A percentile compares a stretch with the other conserved stretches of the same genome.
Evolutionary conservation across 1,284 basidiomycete species (phyloP).

Genomic region (Boletellus sp.): DNA sequence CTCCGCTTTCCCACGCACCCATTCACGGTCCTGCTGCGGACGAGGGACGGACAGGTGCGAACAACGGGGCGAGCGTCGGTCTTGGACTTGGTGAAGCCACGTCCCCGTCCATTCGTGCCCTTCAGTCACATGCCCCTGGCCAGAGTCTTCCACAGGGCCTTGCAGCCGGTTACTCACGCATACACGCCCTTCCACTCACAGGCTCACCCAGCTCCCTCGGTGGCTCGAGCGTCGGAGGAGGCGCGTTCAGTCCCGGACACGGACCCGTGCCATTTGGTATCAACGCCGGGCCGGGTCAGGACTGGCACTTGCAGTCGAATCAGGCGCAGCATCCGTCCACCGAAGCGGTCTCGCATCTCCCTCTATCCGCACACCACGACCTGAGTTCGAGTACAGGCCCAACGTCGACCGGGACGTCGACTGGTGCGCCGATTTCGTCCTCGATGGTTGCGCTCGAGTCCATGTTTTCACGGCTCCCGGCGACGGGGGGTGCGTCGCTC

Average conservation of each 20-base stretch:
- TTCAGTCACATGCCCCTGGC: constrained; percentile 78
- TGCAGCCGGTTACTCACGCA: constrained; percentile 80
- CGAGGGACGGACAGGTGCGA: constrained; percentile 31
- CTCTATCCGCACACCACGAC: constrained; percentile 23
- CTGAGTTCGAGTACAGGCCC: neutral
- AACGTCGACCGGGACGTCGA: too few species aligned
- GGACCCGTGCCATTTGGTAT: constrained; percentile 31
- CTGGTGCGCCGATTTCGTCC: neutral
- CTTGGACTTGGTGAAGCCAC: constrained; percentile 37
- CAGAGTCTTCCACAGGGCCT: constrained; percentile 86
- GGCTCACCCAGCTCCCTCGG: constrained; percentile 35
- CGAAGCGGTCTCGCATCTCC: constrained; percentile 25
- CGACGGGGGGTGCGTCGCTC: constrained; percentile 30
- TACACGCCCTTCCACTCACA: constrained; percentile 67
- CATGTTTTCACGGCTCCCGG: constrained; percentile 45
- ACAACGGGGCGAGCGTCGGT: constrained; percentile 22
- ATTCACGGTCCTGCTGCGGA: constrained; percentile 33
- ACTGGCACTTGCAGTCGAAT: constrained; percentile 33
- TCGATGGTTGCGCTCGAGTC: constrained; percentile 40
- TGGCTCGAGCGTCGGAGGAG: constrained; percentile 26
- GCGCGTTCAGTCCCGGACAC: constrained; percentile 31
- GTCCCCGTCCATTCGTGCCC: constrained; percentile 64
- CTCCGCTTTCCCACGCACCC: constrained; percentile 28
- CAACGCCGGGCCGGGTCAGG: constrained; percentile 25
- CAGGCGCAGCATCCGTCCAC: constrained; percentile 15